Percentiles rank a stretch among this genome's conserved stretches.
Evolutionary conservation across 768 basidiomycete species (phyloP).

Genomic region (Kwoniella dejecticola): DNA sequence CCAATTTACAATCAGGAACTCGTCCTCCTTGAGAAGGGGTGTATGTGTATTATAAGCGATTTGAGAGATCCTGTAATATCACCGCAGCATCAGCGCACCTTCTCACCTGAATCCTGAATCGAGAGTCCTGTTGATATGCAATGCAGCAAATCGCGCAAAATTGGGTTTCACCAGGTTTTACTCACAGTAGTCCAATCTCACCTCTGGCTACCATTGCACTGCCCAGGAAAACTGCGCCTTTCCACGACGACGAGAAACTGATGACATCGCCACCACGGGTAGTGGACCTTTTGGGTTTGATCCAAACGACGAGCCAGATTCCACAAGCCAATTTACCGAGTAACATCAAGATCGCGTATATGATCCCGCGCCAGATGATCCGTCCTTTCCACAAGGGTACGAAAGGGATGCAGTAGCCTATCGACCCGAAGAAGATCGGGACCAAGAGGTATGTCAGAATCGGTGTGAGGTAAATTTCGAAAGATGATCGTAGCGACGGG

Average conservation of each 20-base stretch:
- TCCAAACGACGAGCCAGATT: constrained; percentile 46
- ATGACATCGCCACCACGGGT: neutral
- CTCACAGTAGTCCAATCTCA: constrained; percentile 64
- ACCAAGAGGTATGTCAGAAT: constrained; percentile 60
- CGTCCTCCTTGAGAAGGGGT: constrained; percentile 55
- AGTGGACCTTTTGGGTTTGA: neutral
- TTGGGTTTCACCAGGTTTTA: neutral
- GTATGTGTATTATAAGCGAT: constrained; percentile 47
- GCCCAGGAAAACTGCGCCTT: constrained; percentile 57
- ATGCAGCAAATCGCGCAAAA: neutral
- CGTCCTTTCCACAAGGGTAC: constrained; percentile 57
- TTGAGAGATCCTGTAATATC: constrained; percentile 57
- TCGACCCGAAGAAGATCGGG: constrained; percentile 69
- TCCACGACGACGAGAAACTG: constrained; percentile 6
- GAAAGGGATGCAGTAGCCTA: constrained; percentile 65
- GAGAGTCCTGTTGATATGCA: too few species aligned
- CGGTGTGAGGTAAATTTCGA: constrained; percentile 57
- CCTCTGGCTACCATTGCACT: constrained; percentile 69
- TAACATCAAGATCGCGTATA: constrained; percentile 65
- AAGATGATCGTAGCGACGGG: constrained; percentile 46
- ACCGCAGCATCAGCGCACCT: neutral
- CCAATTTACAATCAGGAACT: constrained; percentile 65
- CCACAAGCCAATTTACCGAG: constrained; percentile 63
- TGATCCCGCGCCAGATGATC: constrained; percentile 63
- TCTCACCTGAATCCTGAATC: too few species aligned